phyloP scores from a whole-genome alignment of 1,284 basidiomycete genomes.

The Lentinus polychrous region DNA sequence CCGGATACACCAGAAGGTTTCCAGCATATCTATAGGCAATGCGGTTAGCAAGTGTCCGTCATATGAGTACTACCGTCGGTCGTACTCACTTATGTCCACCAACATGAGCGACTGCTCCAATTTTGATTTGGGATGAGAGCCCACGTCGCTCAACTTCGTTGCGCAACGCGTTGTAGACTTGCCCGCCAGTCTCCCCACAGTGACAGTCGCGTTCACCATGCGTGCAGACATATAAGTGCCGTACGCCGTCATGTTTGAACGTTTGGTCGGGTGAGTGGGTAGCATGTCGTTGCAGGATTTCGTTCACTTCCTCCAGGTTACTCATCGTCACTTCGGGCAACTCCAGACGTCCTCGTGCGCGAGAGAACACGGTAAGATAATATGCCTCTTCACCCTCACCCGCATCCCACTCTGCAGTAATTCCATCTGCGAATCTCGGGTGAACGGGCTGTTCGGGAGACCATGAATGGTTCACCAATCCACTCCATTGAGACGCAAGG shows the following conservation, averaged over 20 bases:
- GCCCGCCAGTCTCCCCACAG: constrained; percentile 61
- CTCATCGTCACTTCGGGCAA: constrained; percentile 39
- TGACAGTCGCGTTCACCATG: constrained; percentile 30
- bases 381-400: constrained; percentile 20
- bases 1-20: constrained; percentile 70
- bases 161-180: constrained; percentile 32
- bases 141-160: constrained; percentile 21
- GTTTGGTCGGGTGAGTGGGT: background rate
- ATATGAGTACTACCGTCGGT: constrained; percentile 6
- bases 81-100: constrained; percentile 70
- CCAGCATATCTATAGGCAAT: constrained; percentile 59
- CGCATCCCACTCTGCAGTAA: constrained; percentile 10
- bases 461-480: constrained; percentile 57
- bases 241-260: constrained; percentile 11
- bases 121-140: constrained; percentile 19
- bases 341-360: constrained; percentile 36
- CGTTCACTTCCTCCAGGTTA: constrained; percentile 42
- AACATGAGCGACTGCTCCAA: constrained; percentile 73
- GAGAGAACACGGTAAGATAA: constrained; percentile 45
- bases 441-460: constrained; percentile 22
- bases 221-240: constrained; percentile 49
- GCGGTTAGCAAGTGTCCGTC: background rate
- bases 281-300: constrained; percentile 30
- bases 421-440: background rate
- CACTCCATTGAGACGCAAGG: constrained; percentile 37